These are phyloP conservation scores for Blastomyces emzantsi DNA, from an alignment of 2,329 filamentous ascomycete genomes.

Conservation along the genomic window DNA sequence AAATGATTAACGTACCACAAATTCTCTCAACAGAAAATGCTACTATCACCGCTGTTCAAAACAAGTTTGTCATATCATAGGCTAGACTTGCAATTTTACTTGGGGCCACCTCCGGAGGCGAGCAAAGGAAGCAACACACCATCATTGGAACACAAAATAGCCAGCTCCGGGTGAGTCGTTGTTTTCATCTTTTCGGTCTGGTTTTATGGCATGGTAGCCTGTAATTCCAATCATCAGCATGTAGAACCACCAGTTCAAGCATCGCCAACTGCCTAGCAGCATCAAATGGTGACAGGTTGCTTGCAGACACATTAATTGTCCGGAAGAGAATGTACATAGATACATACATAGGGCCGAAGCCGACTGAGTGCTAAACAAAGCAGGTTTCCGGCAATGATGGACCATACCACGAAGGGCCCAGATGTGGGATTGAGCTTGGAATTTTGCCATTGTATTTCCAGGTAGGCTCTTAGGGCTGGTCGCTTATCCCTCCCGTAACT, in stretches of 20 bases:
- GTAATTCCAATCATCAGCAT: conserved; percentile 32
- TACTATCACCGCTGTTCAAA: neutral
- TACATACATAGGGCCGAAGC: conserved; percentile 17
- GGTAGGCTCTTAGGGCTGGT: conserved; percentile 25
- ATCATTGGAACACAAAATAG: conserved; percentile 26
- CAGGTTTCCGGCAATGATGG: conserved; percentile 34
- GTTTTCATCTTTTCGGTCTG: conserved; percentile 28
- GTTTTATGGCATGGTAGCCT: conserved; percentile 29
- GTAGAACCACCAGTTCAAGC: conserved; percentile 34
- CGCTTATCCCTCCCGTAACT: conserved; percentile 26
- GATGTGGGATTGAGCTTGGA: too few relatives aligned
- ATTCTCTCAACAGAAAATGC: conserved; percentile 23
- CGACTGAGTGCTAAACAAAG: conserved; percentile 35
- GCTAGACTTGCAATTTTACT: neutral
- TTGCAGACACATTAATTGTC: conserved; percentile 24
- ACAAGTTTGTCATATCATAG: too few relatives aligned
- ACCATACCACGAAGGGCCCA: conserved; percentile 32
- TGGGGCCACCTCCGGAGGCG: conserved; percentile 21
- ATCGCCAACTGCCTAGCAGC: conserved; percentile 33
- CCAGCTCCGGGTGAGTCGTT: conserved; percentile 23
- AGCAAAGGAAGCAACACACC: conserved; percentile 22
- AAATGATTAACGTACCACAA: conserved; percentile 28
- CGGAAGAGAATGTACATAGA: neutral
- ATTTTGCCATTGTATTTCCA: conserved; percentile 25
- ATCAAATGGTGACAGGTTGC: conserved; percentile 32